A percentile compares a stretch with the other conserved stretches of the same genome.
Evolutionary conservation across 225 moss, liverwort and hornwort genomes (phyloP).

Genomic region (Thuidium tamariscinum): DNA sequence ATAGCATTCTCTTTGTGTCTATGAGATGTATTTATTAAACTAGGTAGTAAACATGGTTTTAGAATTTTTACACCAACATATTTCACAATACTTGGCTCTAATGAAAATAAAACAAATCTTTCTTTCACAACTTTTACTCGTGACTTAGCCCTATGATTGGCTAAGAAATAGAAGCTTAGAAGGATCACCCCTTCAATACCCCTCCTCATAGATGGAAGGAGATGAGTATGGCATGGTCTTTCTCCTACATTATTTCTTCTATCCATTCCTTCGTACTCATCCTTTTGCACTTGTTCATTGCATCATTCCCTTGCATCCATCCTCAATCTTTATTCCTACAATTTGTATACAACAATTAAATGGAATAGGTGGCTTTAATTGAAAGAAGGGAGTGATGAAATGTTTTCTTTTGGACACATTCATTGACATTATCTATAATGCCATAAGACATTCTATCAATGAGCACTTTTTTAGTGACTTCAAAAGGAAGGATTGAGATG

Average conservation of each 20-base stretch:
- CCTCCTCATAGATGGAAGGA: rapidly evolving
- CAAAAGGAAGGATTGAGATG: background rate
- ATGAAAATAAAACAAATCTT: background rate
- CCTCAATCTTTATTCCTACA: too few species aligned
- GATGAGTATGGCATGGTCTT: rapidly evolving
- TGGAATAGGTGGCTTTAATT: background rate
- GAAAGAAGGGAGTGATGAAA: rapidly evolving
- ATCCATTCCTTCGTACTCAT: too few species aligned
- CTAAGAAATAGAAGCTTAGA: too few species aligned
- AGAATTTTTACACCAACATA: rapidly evolving
- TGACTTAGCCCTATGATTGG: background rate
- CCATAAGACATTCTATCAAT: too few species aligned
- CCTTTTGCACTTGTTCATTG: too few species aligned
- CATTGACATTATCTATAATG: too few species aligned
- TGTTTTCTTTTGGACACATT: background rate
- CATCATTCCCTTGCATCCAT: too few species aligned
- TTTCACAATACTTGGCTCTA: background rate
- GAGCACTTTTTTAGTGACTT: too few species aligned
- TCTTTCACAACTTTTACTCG: background rate
- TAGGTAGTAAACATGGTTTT: background rate
- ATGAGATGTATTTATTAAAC: background rate
- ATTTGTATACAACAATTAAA: background rate
- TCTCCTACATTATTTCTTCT: background rate
- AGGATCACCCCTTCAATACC: background rate
- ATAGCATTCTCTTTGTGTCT: background rate